A percentile compares a stretch with the other conserved stretches of the same genome.
phyloP scores from a whole-genome alignment of 371 early-diverging fungal species.

The Mucor sp. region DNA sequence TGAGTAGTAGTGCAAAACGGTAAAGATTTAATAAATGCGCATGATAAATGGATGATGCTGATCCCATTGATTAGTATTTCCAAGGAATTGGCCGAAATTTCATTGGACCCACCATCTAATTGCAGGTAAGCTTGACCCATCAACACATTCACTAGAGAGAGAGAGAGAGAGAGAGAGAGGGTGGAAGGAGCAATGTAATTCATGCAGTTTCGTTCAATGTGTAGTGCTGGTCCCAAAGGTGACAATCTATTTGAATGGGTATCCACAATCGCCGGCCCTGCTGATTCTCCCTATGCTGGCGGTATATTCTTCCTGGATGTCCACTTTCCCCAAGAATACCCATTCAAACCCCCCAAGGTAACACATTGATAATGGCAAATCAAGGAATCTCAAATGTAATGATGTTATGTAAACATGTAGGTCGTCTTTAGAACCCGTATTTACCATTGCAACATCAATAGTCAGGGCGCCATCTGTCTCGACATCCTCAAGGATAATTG shows the following conservation, averaged over 20 bases:
- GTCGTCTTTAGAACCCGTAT: conserved; percentile 95
- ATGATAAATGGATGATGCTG: background rate
- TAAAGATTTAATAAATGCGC: conserved; percentile 16
- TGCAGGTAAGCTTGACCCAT: conserved; percentile 63
- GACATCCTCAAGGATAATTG: conserved; percentile 98
- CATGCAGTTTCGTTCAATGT: background rate
- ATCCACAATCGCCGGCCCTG: conserved; percentile 92
- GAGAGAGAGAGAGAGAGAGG: no score
- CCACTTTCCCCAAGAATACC: conserved; percentile 98
- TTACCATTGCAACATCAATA: conserved; percentile 99
- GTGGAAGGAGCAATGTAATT: background rate
- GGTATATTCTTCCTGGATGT: conserved; percentile 98
- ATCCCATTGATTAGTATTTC: conserved; percentile 69
- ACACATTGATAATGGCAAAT: background rate
- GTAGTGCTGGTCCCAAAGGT: conserved; percentile 92
- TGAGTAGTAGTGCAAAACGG: conserved; percentile 67
- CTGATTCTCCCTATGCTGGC: conserved; percentile 73
- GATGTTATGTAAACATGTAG: conserved; percentile 31
- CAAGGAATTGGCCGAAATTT: conserved; percentile 95
- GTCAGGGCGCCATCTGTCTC: conserved; percentile 98
- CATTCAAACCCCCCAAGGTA: conserved; percentile 99
- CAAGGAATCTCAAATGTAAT: conserved; percentile 3
- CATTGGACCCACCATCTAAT: conserved; percentile 92
- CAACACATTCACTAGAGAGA: background rate
- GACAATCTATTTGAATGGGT: conserved; percentile 97